These are phyloP conservation scores for Ceratonia siliqua DNA, from an alignment of 306 rosid genomes.

Conservation along the genomic window DNA sequence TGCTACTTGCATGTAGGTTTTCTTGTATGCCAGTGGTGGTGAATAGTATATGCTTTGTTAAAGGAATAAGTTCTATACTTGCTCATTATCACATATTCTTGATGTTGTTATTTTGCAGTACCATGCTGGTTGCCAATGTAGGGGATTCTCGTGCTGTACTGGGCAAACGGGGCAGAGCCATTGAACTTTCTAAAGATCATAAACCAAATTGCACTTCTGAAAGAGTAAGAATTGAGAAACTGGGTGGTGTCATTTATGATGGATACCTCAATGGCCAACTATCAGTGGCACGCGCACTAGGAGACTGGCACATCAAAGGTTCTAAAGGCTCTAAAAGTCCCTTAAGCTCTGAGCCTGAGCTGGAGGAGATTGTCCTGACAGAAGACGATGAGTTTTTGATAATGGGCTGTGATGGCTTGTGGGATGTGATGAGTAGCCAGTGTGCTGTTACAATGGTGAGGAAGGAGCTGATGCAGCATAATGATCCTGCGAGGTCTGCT, in stretches of 20 bases:
- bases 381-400: slow-evolving; percentile 50
- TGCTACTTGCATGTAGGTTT: background rate
- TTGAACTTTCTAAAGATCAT: slow-evolving; percentile 51
- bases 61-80: background rate
- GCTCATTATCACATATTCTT: background rate
- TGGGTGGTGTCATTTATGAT: slow-evolving; percentile 49
- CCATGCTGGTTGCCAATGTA: slow-evolving; percentile 46
- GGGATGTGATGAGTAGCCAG: slow-evolving; percentile 61
- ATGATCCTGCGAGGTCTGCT: slow-evolving; percentile 43
- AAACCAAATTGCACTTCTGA: slow-evolving; percentile 50
- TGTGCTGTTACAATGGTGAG: slow-evolving; percentile 52
- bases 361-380: slow-evolving; percentile 37
- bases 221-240: slow-evolving; percentile 50
- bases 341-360: slow-evolving; percentile 50
- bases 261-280: slow-evolving; percentile 55
- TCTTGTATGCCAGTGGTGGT: background rate
- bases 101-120: slow-evolving; percentile 22
- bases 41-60: slow-evolving; percentile 3
- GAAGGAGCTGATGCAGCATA: slow-evolving; percentile 46
- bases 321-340: slow-evolving; percentile 47
- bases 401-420: slow-evolving; percentile 52
- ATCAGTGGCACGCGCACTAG: slow-evolving; percentile 53
- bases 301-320: slow-evolving; percentile 57
- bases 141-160: slow-evolving; percentile 56
- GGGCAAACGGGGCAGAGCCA: slow-evolving; percentile 51